Evolutionary conservation across 495 filamentous ascomycete genomes (phyloP).

Genomic region (Cladorrhinum samala): DNA sequence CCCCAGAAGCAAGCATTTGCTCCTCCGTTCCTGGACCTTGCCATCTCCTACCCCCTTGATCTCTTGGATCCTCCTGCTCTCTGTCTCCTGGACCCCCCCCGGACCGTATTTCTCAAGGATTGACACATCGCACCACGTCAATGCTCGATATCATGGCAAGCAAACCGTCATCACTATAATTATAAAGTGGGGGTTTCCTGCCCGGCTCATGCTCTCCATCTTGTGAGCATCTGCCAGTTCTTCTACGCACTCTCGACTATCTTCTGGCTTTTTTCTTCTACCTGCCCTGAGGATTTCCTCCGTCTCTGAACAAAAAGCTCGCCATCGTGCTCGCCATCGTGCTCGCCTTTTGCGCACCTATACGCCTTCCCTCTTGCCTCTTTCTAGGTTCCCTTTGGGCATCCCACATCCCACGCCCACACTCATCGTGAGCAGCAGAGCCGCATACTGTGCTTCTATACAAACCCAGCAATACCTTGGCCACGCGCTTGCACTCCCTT

Average conservation of each 20-base stretch:
- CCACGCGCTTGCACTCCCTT: slow-evolving; percentile 11
- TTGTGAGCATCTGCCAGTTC: slow-evolving; percentile 13
- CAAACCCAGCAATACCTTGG: slow-evolving; percentile 3
- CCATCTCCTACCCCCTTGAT: slow-evolving; percentile 15
- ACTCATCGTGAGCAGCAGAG: slow-evolving; percentile 10
- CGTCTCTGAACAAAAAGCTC: not conserved
- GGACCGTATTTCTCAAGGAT: slow-evolving; percentile 19
- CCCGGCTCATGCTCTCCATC: slow-evolving; percentile 11
- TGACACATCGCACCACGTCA: slow-evolving; percentile 28
- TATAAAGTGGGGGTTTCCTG: slow-evolving; percentile 26
- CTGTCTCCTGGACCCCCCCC: slow-evolving; percentile 8
- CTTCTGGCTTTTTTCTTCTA: not conserved
- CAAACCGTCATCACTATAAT: slow-evolving; percentile 24
- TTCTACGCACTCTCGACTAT: slow-evolving; percentile 11
- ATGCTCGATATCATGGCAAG: slow-evolving; percentile 23
- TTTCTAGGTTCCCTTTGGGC: slow-evolving; percentile 3
- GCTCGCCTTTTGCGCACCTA: no score
- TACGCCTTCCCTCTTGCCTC: not conserved
- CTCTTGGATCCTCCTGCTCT: slow-evolving; percentile 7
- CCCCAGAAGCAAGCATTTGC: slow-evolving; percentile 15
- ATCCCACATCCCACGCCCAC: slow-evolving; percentile 10
- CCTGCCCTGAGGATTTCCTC: not conserved
- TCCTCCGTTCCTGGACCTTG: slow-evolving; percentile 19
- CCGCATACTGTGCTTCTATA: slow-evolving; percentile 7
- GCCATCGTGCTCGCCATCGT: slow-evolving; percentile 3